phyloP scores from a whole-genome alignment of 495 filamentous ascomycete genomes.

The Neurospora intermedia region DNA sequence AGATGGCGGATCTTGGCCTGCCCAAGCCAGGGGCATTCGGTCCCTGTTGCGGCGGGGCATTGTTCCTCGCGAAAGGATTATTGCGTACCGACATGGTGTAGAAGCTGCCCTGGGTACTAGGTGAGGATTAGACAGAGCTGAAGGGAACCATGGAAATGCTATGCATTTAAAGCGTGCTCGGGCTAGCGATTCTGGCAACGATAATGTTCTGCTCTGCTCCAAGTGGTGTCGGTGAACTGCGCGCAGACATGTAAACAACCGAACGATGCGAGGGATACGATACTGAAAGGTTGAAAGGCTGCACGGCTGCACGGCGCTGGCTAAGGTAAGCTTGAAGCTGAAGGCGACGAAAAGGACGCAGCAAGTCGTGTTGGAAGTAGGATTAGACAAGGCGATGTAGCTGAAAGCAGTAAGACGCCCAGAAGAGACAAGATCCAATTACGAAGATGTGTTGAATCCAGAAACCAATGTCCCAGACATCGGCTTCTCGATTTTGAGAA shows the following conservation, averaged over 20 bases:
- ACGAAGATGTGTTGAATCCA: background rate
- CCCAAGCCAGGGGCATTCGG: slow-evolving; percentile 36
- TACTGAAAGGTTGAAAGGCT: background rate
- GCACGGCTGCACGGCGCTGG: background rate
- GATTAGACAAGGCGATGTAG: background rate
- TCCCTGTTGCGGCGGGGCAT: slow-evolving; percentile 49
- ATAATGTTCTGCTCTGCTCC: background rate
- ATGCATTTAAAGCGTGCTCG: slow-evolving; percentile 3
- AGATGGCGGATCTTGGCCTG: slow-evolving; percentile 64
- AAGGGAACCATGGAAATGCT: slow-evolving; percentile 12
- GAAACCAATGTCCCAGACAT: background rate
- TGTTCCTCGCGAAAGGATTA: slow-evolving; percentile 59
- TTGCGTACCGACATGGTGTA: slow-evolving; percentile 45
- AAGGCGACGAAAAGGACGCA: background rate
- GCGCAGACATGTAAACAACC: background rate
- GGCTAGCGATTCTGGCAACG: background rate
- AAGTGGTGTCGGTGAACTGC: background rate
- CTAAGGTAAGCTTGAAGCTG: background rate
- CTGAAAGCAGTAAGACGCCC: background rate
- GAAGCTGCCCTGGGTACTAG: slow-evolving; percentile 1
- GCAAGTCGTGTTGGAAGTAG: background rate
- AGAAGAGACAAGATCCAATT: background rate
- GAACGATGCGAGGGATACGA: background rate
- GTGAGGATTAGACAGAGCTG: background rate
- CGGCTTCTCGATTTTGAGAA: background rate